Conservation (phyloP, 345 rosid genomes). For the Luvunga scandens region DNA sequence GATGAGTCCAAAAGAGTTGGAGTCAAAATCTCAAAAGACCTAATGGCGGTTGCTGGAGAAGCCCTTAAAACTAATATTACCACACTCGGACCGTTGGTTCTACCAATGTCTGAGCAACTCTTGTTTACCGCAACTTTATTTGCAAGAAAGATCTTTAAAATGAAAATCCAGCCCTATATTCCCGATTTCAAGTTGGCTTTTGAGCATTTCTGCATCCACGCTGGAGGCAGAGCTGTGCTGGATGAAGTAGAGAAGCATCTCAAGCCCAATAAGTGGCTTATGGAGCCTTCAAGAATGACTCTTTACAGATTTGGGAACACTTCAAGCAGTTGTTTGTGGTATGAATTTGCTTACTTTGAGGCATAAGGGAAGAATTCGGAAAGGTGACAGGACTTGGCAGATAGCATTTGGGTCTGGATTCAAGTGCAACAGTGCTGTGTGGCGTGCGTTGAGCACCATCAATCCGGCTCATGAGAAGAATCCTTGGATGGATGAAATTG, state of each 20-base stretch:
- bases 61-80: conserved; percentile 63
- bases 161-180: conserved; percentile 47
- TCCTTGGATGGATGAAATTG: conserved; percentile 61
- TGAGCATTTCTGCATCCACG: conserved; percentile 75
- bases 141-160: conserved; percentile 39
- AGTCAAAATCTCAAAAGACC: conserved; percentile 54
- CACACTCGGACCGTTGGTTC: conserved; percentile 64
- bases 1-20: conserved; percentile 40
- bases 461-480: conserved; percentile 41
- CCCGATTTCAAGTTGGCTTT: conserved; percentile 74
- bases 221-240: conserved; percentile 62
- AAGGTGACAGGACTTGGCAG: conserved; percentile 69
- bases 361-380: conserved; percentile 63
- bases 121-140: conserved; percentile 38
- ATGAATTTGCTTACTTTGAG: conserved; percentile 64
- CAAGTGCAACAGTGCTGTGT: conserved; percentile 69
- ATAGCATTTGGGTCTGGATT: conserved; percentile 77
- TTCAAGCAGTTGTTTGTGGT: conserved; percentile 71
- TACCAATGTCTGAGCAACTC: conserved; percentile 61
- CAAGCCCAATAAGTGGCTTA: conserved; percentile 50
- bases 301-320: conserved; percentile 69
- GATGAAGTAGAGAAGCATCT: conserved; percentile 68
- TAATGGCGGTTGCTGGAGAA: conserved; percentile 57
- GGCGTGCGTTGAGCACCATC: conserved; percentile 43
- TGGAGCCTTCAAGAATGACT: conserved; percentile 83